Conservation (phyloP, 805 yeast species). For the Lachancea sp. region DNA sequence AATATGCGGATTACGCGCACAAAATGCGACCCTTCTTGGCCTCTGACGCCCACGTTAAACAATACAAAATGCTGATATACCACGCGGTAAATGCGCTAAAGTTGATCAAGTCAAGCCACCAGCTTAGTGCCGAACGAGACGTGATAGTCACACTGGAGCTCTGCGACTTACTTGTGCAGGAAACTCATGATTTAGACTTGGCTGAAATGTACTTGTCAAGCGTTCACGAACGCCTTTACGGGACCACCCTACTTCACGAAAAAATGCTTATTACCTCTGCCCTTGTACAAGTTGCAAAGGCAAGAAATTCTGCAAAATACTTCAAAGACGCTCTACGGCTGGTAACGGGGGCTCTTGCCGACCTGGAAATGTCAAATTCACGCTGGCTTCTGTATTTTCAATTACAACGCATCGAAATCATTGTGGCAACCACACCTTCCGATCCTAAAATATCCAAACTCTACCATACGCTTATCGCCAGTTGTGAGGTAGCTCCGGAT, state of each 20-base stretch:
- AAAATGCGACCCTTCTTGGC: constrained; percentile 11
- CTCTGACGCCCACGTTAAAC: constrained; percentile 21
- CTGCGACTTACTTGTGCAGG: constrained; percentile 23
- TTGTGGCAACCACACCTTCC: neutral
- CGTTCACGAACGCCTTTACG: constrained; percentile 21
- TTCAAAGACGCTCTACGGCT: constrained; percentile 22
- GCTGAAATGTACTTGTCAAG: constrained; percentile 26
- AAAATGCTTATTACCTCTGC: constrained; percentile 22
- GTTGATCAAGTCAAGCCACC: constrained; percentile 12
- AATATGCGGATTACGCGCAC: constrained; percentile 24
- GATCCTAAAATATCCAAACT: neutral
- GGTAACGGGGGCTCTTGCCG: constrained; percentile 7
- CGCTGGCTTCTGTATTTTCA: constrained; percentile 8
- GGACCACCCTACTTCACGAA: constrained; percentile 15
- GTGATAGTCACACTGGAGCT: constrained; percentile 24
- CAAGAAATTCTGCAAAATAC: constrained; percentile 16
- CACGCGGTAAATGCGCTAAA: constrained; percentile 24
- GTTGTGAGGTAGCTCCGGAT: neutral
- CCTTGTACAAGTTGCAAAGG: constrained; percentile 17
- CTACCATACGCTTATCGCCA: constrained; percentile 2
- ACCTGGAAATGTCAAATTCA: constrained; percentile 1
- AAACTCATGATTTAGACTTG: constrained; percentile 26
- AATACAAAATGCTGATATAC: constrained; percentile 30
- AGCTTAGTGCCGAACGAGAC: constrained; percentile 25
- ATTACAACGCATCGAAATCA: constrained; percentile 6